Evolutionary conservation across 257 asterid species (phyloP).

Genomic region (Solanum pennellii): DNA sequence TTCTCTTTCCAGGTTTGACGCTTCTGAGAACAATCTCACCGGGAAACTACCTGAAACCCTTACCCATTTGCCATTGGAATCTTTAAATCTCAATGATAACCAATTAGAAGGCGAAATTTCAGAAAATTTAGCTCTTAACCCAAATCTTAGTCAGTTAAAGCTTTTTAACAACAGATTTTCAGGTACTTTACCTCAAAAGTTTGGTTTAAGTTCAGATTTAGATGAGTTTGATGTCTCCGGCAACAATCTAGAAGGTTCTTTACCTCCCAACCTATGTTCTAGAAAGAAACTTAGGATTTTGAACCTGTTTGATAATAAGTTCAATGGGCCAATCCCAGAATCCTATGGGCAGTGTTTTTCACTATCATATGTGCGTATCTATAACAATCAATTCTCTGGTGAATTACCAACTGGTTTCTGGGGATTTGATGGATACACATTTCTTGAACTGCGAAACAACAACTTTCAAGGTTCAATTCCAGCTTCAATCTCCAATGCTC

Average conservation of each 20-base stretch:
- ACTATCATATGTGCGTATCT: conserved; percentile 35
- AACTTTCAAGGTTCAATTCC: conserved; percentile 55
- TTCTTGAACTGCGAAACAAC: conserved; percentile 45
- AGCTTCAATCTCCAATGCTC: conserved; percentile 33
- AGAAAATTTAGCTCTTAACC: conserved; percentile 27
- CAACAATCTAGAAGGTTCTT: conserved; percentile 50
- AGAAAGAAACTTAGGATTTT: conserved; percentile 28
- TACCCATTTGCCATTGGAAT: conserved; percentile 28
- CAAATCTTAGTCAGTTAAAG: conserved; percentile 29
- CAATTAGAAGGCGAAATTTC: conserved; percentile 54
- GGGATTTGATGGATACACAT: conserved; percentile 35
- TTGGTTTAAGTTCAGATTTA: conserved; percentile 67
- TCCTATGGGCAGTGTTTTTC: conserved; percentile 57
- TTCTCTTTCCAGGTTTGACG: conserved; percentile 43
- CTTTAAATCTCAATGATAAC: conserved; percentile 57
- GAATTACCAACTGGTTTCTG: conserved; percentile 45
- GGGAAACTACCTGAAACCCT: conserved; percentile 63
- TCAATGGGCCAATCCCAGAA: conserved; percentile 57
- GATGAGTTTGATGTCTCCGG: conserved; percentile 48
- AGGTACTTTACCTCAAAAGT: conserved; percentile 37
- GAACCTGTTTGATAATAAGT: conserved; percentile 34
- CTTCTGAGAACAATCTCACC: conserved; percentile 48
- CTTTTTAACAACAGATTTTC: conserved; percentile 57
- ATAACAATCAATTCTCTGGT: conserved; percentile 43
- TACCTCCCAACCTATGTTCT: conserved; percentile 55